Conservation (phyloP, 768 basidiomycete genomes). For the Chalciporus chontae region DNA sequence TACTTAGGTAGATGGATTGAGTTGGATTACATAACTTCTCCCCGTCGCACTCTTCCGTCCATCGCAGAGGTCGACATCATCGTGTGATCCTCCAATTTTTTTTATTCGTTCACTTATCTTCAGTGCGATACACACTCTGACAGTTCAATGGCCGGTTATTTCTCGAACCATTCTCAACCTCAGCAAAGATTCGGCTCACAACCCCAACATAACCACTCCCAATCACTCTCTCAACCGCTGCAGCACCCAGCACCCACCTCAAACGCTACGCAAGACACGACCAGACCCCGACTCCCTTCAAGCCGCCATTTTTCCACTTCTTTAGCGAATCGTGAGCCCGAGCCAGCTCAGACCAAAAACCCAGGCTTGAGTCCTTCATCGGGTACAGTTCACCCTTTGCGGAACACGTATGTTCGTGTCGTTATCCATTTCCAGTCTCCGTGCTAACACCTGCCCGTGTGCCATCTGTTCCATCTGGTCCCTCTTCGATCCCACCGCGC, state of each 20-base stretch:
- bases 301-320: slow-evolving; percentile 78
- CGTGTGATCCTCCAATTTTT: neutral
- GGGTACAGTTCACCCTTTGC: slow-evolving; percentile 62
- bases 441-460: slow-evolving; percentile 12
- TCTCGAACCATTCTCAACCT: slow-evolving; percentile 74
- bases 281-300: slow-evolving; percentile 48
- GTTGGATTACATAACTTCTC: slow-evolving; percentile 16
- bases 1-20: too few relatives aligned
- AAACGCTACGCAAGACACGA: slow-evolving; percentile 13
- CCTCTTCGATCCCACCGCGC: slow-evolving; percentile 10
- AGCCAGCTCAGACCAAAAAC: slow-evolving; percentile 40
- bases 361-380: slow-evolving; percentile 20
- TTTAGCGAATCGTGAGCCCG: slow-evolving; percentile 37
- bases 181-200: slow-evolving; percentile 67
- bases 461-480: slow-evolving; percentile 3
- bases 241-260: neutral
- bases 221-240: slow-evolving; percentile 4
- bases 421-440: slow-evolving; percentile 12
- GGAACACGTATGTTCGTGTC: slow-evolving; percentile 78
- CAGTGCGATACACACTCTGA: neutral
- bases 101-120: slow-evolving; percentile 28
- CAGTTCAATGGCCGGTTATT: slow-evolving; percentile 63
- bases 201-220: slow-evolving; percentile 28
- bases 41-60: slow-evolving; percentile 11
- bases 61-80: slow-evolving; percentile 3